Conservation (phyloP, 305 asterid genomes). For the Fraxinus albicans region DNA sequence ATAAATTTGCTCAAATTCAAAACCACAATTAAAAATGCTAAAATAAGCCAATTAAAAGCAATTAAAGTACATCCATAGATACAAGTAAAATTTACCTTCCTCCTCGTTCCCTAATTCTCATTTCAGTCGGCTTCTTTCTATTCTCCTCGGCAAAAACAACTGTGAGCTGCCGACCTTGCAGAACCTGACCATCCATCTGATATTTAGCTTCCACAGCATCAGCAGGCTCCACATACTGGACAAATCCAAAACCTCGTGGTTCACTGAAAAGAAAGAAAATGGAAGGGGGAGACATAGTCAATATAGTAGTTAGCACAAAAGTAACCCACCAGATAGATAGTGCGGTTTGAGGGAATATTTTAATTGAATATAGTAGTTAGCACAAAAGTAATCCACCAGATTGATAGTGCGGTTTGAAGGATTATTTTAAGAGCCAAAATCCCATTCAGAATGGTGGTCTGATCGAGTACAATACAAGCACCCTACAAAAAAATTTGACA, state of each 20-base stretch:
- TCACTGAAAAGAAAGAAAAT: constrained; percentile 43
- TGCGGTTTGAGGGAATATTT: not conserved
- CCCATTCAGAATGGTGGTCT: not conserved
- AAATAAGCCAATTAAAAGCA: not conserved
- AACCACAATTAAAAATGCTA: not conserved
- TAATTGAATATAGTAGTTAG: not conserved
- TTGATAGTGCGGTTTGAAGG: not conserved
- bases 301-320: not conserved
- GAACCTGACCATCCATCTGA: constrained; percentile 85
- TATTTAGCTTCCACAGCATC: constrained; percentile 95
- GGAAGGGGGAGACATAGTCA: constrained; percentile 11
- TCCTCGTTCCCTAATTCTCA: constrained; percentile 77
- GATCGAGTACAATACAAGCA: not conserved
- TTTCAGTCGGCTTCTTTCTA: constrained; percentile 85
- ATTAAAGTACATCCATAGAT: not conserved
- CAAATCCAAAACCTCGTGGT: constrained; percentile 94
- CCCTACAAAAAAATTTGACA: not conserved
- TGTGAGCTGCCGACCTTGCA: constrained; percentile 88
- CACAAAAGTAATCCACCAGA: not conserved
- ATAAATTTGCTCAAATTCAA: not conserved
- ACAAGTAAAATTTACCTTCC: constrained; percentile 37
- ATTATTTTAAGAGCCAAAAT: not conserved
- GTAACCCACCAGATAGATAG: not conserved
- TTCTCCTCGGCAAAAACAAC: constrained; percentile 98
- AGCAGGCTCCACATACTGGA: constrained; percentile 88